Percentiles rank a stretch among this genome's conserved stretches.
phyloP scores from a whole-genome alignment of 352 stramenopile genomes.

The Globisporangium okanoganense region DNA sequence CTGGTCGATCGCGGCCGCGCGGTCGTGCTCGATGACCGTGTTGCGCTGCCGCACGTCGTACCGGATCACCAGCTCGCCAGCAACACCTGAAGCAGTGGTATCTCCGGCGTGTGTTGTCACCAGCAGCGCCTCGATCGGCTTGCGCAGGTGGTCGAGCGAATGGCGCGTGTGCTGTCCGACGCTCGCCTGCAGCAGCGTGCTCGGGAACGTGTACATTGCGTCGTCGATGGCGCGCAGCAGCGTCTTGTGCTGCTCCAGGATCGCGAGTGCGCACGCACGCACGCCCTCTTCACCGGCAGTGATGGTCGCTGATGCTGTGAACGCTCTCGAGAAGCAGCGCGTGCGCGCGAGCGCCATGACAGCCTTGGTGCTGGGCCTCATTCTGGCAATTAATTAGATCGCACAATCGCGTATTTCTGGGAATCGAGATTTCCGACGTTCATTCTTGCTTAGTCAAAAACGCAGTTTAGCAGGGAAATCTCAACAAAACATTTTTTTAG shows the following conservation, averaged over 20 bases:
- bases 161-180: conserved; percentile 77
- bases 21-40: conserved; percentile 62
- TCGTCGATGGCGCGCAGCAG: conserved; percentile 51
- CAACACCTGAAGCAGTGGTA: conserved; percentile 1
- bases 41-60: conserved; percentile 74
- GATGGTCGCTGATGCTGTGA: background rate
- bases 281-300: conserved; percentile 17
- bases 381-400: no score
- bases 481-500: no score
- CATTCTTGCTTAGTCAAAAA: no score
- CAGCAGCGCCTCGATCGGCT: conserved; percentile 45
- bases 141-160: conserved; percentile 74
- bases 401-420: no score
- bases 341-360: background rate
- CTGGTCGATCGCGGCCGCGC: conserved; percentile 40
- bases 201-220: conserved; percentile 61
- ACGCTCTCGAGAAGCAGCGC: background rate
- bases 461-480: no score
- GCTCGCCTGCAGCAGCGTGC: conserved; percentile 51
- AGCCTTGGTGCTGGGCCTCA: no score
- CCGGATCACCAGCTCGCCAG: conserved; percentile 26
- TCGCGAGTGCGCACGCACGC: conserved; percentile 42
- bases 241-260: conserved; percentile 60
- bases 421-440: no score
- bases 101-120: background rate